A percentile compares a stretch with the other conserved stretches of the same genome.
Evolutionary conservation across 371 early-diverging fungal genomes (phyloP).

Genomic region (Dinochytrium kinnereticum): DNA sequence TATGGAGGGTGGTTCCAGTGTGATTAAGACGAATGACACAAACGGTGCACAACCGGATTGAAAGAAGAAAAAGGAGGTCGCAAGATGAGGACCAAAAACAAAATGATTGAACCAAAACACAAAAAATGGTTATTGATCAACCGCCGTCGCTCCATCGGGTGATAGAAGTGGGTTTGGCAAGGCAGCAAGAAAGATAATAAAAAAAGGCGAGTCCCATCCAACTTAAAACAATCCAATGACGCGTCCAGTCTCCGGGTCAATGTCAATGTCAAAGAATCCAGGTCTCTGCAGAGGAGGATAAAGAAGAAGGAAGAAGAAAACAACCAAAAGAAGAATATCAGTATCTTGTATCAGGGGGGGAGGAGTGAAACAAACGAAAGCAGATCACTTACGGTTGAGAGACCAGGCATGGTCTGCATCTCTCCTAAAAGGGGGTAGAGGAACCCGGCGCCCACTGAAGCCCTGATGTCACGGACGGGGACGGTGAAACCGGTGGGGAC

Average conservation of each 20-base stretch:
- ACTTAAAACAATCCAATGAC: constrained; percentile 85
- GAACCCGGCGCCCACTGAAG: constrained; percentile 97
- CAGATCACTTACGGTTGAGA: constrained; percentile 71
- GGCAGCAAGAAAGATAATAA: too few relatives aligned
- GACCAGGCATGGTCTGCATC: constrained; percentile 98
- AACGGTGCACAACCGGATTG: too few relatives aligned
- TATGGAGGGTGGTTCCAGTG: too few relatives aligned
- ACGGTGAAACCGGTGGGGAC: constrained; percentile 90
- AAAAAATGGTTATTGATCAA: too few relatives aligned
- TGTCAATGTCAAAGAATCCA: constrained; percentile 95
- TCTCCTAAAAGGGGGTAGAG: constrained; percentile 92
- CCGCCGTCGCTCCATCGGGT: too few relatives aligned
- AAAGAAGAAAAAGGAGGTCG: too few relatives aligned
- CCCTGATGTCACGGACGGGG: constrained; percentile 92
- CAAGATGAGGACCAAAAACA: too few relatives aligned
- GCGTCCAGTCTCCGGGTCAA: constrained; percentile 83
- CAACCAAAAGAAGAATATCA: background rate
- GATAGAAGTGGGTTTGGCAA: too few relatives aligned
- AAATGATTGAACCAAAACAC: too few relatives aligned
- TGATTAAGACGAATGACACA: too few relatives aligned
- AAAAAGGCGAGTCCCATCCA: too few relatives aligned
- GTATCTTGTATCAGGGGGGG: background rate
- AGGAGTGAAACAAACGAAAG: background rate
- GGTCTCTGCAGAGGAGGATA: constrained; percentile 80
- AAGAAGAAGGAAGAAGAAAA: too few relatives aligned